Percentiles rank a stretch among this genome's conserved stretches.
These are phyloP conservation scores for Scheffersomyces illinoinensis DNA, from an alignment of 1,139 yeast species.

Conservation along the genomic window DNA sequence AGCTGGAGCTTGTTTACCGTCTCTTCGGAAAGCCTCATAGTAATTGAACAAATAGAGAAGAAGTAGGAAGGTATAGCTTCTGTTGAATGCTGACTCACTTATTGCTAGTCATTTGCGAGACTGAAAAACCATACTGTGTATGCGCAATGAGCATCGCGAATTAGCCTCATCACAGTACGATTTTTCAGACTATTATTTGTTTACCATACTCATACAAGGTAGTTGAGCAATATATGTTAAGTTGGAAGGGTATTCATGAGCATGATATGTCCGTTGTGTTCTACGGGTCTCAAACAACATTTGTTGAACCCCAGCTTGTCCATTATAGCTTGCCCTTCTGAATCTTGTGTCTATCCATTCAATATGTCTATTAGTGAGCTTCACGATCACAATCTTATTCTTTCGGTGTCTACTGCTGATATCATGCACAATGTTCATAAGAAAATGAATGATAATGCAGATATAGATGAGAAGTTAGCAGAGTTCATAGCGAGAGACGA, in stretches of 20 bases:
- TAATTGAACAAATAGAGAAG: background rate
- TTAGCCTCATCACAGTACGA: background rate
- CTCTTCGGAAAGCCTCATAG: conserved; percentile 59
- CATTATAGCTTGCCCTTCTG: conserved; percentile 28
- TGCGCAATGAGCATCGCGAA: background rate
- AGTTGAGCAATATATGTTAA: background rate
- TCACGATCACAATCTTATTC: conserved; percentile 23
- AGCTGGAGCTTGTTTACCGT: conserved; percentile 67
- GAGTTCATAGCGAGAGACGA: conserved; percentile 27
- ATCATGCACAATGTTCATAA: conserved; percentile 26
- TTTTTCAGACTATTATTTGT: too few species aligned
- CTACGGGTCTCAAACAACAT: conserved; percentile 22
- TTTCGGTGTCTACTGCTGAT: conserved; percentile 21
- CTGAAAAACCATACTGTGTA: background rate
- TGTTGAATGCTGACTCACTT: background rate
- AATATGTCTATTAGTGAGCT: conserved; percentile 28
- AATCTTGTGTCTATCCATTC: conserved; percentile 33
- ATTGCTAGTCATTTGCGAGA: background rate
- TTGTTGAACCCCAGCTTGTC: conserved; percentile 28
- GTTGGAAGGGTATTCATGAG: background rate
- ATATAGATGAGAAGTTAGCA: conserved; percentile 26
- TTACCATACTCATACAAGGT: background rate
- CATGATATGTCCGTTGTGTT: conserved; percentile 33
- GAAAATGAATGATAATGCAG: conserved; percentile 23
- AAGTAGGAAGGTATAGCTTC: background rate